Conservation (phyloP, 352 stramenopile species). For the Globisporangium nunn region DNA sequence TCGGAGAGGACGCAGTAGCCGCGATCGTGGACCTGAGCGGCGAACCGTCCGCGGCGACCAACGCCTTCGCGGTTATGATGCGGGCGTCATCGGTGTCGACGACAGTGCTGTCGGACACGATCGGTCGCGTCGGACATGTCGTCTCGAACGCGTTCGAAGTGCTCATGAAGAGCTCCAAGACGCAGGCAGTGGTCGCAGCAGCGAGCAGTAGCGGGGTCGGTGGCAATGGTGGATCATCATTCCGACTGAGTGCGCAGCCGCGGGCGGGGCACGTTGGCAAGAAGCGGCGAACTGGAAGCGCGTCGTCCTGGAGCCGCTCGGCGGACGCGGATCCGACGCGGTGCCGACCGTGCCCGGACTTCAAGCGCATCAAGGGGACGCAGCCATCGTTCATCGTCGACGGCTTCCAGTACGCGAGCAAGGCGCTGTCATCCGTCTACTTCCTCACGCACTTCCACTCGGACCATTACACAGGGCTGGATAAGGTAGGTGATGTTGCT, state of each 20-base stretch:
- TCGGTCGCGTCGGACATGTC: slow-evolving; percentile 9
- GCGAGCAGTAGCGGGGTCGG: neutral
- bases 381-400: slow-evolving; percentile 83
- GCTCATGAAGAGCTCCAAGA: slow-evolving; percentile 76
- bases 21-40: neutral
- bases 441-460: slow-evolving; percentile 98
- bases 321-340: neutral
- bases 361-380: slow-evolving; percentile 74
- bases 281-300: slow-evolving; percentile 10
- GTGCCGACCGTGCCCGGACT: slow-evolving; percentile 48
- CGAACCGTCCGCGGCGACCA: slow-evolving; percentile 1
- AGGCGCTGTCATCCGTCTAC: slow-evolving; percentile 79
- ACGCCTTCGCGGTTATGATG: slow-evolving; percentile 64
- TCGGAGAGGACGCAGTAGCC: too few species aligned
- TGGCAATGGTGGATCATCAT: neutral
- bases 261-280: slow-evolving; percentile 22
- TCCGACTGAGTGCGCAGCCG: neutral
- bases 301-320: slow-evolving; percentile 7
- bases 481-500: slow-evolving; percentile 22
- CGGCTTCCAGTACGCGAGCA: slow-evolving; percentile 77
- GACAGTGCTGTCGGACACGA: slow-evolving; percentile 3
- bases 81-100: slow-evolving; percentile 16
- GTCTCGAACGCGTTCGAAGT: slow-evolving; percentile 73
- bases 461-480: slow-evolving; percentile 94
- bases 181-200: slow-evolving; percentile 25